These are phyloP conservation scores for Effrenium voratum DNA, from an alignment of 73 alveolate species.

Conservation along the genomic window DNA sequence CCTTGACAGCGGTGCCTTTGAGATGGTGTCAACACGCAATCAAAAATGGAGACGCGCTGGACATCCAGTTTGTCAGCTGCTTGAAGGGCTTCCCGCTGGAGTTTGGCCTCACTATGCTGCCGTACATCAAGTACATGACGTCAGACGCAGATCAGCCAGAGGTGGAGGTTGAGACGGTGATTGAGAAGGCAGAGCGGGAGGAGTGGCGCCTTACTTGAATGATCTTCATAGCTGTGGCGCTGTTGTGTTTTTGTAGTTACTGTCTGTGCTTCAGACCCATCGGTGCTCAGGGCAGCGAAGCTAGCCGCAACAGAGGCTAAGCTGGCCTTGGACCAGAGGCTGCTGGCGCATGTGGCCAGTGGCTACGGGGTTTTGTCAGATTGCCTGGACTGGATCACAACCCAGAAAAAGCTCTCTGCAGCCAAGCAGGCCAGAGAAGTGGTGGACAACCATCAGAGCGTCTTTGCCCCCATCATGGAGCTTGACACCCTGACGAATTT, in stretches of 20 bases:
- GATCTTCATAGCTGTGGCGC: neutral
- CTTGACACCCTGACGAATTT: neutral
- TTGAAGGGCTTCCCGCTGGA: neutral
- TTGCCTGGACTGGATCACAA: slow-evolving; percentile 25
- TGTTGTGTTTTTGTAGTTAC: neutral
- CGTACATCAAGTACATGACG: neutral
- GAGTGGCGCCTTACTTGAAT: too few species aligned
- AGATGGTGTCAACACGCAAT: too few species aligned
- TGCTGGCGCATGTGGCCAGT: neutral
- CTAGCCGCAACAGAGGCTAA: neutral
- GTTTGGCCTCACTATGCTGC: neutral
- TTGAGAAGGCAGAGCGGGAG: neutral
- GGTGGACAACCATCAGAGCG: neutral
- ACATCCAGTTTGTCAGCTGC: neutral
- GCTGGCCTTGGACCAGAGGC: neutral
- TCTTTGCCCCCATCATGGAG: neutral
- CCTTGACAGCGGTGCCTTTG: neutral
- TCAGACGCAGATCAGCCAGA: neutral
- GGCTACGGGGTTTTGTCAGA: neutral
- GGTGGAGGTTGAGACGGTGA: neutral
- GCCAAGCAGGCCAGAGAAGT: neutral
- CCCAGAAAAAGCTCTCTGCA: neutral
- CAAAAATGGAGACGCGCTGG: slow-evolving; percentile 4
- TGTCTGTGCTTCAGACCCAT: neutral
- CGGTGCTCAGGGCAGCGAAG: neutral